phyloP scores from a whole-genome alignment of 768 basidiomycete species.

The Macrocybe gigantea region DNA sequence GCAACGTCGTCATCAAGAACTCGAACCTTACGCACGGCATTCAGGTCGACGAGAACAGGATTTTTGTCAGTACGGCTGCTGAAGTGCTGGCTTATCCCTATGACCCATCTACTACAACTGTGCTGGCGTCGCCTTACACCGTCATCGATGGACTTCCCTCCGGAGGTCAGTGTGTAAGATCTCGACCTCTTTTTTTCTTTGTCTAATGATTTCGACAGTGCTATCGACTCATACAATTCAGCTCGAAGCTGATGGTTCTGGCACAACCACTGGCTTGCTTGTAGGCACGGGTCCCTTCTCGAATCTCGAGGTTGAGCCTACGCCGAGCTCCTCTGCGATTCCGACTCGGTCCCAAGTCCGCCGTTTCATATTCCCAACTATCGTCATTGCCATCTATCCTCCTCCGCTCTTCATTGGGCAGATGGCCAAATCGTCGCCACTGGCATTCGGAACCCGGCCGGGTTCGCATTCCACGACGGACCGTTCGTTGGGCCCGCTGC shows the following conservation, averaged over 20 bases:
- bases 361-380: conserved; percentile 16
- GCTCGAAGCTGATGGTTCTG: conserved; percentile 17
- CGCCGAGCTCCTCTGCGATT: conserved; percentile 30
- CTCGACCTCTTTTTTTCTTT: too few species aligned
- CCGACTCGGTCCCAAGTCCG: conserved; percentile 32
- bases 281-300: conserved; percentile 30
- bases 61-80: conserved; percentile 34
- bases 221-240: conserved; percentile 36
- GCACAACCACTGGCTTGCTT: conserved; percentile 20
- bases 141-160: too few species aligned
- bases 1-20: conserved; percentile 30
- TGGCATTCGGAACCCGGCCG: conserved; percentile 40
- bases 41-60: conserved; percentile 23
- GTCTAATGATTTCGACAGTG: conserved; percentile 15
- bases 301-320: conserved; percentile 32
- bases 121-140: conserved; percentile 7
- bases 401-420: conserved; percentile 18
- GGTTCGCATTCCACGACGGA: conserved; percentile 28
- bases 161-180: too few species aligned
- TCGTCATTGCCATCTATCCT: conserved; percentile 5
- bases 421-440: conserved; percentile 31
- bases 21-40: conserved; percentile 36
- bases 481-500: conserved; percentile 1
- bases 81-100: conserved; percentile 29
- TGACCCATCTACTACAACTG: conserved; percentile 23